Evolutionary conservation across 176 grass and related monocot species (phyloP), one percentile per base, ranked within the genome.

Genomic region (Rhipidocladum racemiflorum): DNA sequence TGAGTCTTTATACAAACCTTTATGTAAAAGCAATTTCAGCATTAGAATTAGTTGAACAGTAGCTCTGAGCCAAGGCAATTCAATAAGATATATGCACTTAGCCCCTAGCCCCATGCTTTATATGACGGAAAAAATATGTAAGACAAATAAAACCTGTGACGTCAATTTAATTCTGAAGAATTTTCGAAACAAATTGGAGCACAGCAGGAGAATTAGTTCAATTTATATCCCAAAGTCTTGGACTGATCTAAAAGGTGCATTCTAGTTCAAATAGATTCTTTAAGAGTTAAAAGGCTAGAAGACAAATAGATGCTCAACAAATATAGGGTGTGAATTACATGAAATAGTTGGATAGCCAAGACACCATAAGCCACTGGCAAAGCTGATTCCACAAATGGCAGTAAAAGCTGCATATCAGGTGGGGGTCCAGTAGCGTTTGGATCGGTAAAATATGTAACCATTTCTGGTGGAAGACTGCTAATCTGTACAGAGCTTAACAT

Each of bases 361-460:
- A 95, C 96, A 20, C 96, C 93, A 87, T 99, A 99, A 80, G 96
- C 96, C 78, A 99, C 79, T 39, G 93, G 96, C 71, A 99, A 75
- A 81, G 96, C 91, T 61, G 96, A 93, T 81, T 99, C 96, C 73
- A 99, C 89, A 56, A 90, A 99, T 39, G 96, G 96, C 42, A 90
- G 49, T 38, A 99, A 81, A 79, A 95, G 89, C 83, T 95, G 92
- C 92, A 91, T 99, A 73, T 99, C 92, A 13, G 96, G 93, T 74
- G 96, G 91, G 57, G 96, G 93, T 69, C 89, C 92, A 20, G 87
- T 93, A 80, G 96, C 87, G 83, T 99, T 99, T 70, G 96, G 91
- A 88, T 99, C 96, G 21, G 91, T 99, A 72, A 99, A 99, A 79
- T 99, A 99, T 72, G 92, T 85, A 67, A 99, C 93, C 34, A 99